phyloP scores from a whole-genome alignment of 345 rosid species.

The Populus tremula region DNA sequence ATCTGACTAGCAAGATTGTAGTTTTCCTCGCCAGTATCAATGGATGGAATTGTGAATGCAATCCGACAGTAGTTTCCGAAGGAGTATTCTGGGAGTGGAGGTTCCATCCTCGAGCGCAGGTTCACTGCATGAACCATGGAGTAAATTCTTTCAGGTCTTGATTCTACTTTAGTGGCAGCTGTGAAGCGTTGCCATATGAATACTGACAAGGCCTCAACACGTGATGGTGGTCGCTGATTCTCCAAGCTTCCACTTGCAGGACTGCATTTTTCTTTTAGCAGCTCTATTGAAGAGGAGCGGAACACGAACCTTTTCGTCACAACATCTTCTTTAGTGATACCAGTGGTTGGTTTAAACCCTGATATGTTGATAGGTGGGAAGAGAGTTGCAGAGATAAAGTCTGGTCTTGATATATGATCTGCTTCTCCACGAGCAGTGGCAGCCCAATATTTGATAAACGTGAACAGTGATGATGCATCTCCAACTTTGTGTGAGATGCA shows the following conservation, averaged over 20 bases:
- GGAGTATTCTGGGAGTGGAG: conserved; percentile 26
- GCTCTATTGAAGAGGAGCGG: not conserved
- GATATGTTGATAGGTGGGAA: conserved; percentile 20
- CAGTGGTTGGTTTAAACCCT: conserved; percentile 10
- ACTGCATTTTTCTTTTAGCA: conserved; percentile 6
- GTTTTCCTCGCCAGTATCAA: not conserved
- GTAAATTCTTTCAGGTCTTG: conserved; percentile 8
- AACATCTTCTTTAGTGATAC: conserved; percentile 8
- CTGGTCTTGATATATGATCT: not conserved
- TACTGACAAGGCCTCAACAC: conserved; percentile 41
- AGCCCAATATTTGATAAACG: conserved; percentile 37
- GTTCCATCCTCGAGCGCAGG: conserved; percentile 34
- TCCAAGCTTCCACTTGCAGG: not conserved
- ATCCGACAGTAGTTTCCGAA: conserved; percentile 37
- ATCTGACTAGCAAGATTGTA: not conserved
- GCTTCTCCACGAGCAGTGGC: conserved; percentile 22
- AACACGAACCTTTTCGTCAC: conserved; percentile 15
- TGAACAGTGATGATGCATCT: conserved; percentile 39
- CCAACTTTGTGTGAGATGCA: conserved; percentile 41
- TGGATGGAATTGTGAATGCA: conserved; percentile 11
- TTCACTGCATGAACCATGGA: conserved; percentile 38
- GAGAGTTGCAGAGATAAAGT: conserved; percentile 11
- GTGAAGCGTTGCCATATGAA: conserved; percentile 45
- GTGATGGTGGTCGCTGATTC: conserved; percentile 18
- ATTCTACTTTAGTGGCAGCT: conserved; percentile 27